These are phyloP conservation scores for Thalassiosira hispida DNA, from an alignment of 352 stramenopile genomes.

Conservation along the genomic window DNA sequence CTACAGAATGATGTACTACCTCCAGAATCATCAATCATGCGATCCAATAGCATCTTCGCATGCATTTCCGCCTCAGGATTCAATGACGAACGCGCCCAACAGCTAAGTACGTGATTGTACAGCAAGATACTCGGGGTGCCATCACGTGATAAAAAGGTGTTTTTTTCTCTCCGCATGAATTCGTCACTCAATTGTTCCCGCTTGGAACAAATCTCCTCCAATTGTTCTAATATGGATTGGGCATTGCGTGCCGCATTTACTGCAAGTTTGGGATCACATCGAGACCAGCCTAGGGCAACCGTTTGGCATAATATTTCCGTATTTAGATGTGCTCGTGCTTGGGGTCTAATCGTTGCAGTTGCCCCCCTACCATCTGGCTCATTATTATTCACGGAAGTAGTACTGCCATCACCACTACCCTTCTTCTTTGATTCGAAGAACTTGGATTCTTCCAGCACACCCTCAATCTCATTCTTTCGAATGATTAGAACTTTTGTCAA, in stretches of 20 bases:
- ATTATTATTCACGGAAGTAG: not conserved
- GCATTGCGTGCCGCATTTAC: conserved; percentile 33
- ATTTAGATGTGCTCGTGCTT: conserved; percentile 6
- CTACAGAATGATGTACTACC: conserved; percentile 7
- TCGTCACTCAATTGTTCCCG: not conserved
- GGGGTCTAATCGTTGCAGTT: not conserved
- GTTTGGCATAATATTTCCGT: conserved; percentile 47
- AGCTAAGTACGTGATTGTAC: conserved; percentile 53
- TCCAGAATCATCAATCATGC: conserved; percentile 27
- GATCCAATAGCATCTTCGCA: conserved; percentile 20
- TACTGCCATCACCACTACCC: no score
- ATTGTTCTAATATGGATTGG: conserved; percentile 35
- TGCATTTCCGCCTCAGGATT: conserved; percentile 32
- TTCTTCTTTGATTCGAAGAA: no score
- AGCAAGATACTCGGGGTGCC: conserved; percentile 28
- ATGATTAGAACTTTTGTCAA: not conserved
- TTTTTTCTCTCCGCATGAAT: not conserved
- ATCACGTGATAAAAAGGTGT: conserved; percentile 21
- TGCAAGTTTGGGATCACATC: conserved; percentile 39
- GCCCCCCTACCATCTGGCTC: no score
- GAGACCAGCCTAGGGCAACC: conserved; percentile 48
- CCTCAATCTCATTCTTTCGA: conserved; percentile 1
- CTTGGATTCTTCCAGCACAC: not conserved
- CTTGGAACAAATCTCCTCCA: conserved; percentile 31
- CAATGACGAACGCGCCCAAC: conserved; percentile 41